Conservation (phyloP, 805 yeast genomes). For the Citeromyces nyonsensis region DNA sequence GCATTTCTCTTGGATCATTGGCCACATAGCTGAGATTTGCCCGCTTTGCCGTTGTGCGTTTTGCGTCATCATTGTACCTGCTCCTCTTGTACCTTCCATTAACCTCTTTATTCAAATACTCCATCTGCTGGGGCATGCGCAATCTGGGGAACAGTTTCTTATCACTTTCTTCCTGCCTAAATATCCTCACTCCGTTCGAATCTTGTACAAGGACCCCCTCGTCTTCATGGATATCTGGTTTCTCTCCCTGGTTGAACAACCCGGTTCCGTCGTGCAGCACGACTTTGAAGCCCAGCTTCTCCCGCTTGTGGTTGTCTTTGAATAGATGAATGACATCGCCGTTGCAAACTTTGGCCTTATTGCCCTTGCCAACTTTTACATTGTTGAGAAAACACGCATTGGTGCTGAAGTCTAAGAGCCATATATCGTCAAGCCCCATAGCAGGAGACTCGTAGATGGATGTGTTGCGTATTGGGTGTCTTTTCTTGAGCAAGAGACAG, state of each 20-base stretch:
- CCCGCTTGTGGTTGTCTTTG: constrained; percentile 36
- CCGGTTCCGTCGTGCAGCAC: constrained; percentile 48
- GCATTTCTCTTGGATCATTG: too few relatives aligned
- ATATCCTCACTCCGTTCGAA: constrained; percentile 1
- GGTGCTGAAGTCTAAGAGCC: constrained; percentile 70
- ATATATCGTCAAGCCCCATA: constrained; percentile 52
- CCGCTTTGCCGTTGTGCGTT: constrained; percentile 7
- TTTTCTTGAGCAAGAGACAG: constrained; percentile 48
- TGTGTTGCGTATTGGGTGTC: constrained; percentile 39
- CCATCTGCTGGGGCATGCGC: background rate
- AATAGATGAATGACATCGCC: constrained; percentile 58
- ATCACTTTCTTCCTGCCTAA: constrained; percentile 2
- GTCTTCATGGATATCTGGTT: background rate
- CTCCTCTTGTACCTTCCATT: constrained; percentile 1
- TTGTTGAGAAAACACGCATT: constrained; percentile 68
- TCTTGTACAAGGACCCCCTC: background rate
- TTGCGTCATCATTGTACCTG: background rate
- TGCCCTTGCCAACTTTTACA: constrained; percentile 39
- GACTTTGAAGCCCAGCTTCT: constrained; percentile 37
- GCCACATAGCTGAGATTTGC: constrained; percentile 7
- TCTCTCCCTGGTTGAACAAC: constrained; percentile 33
- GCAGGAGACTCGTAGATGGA: constrained; percentile 58
- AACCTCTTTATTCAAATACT: constrained; percentile 1
- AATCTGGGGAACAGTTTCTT: constrained; percentile 2
- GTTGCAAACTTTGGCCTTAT: constrained; percentile 42